Base-by-base conservation (phyloP, 495 filamentous ascomycete genomes). In the Aspergillus conjunctus region DNA sequence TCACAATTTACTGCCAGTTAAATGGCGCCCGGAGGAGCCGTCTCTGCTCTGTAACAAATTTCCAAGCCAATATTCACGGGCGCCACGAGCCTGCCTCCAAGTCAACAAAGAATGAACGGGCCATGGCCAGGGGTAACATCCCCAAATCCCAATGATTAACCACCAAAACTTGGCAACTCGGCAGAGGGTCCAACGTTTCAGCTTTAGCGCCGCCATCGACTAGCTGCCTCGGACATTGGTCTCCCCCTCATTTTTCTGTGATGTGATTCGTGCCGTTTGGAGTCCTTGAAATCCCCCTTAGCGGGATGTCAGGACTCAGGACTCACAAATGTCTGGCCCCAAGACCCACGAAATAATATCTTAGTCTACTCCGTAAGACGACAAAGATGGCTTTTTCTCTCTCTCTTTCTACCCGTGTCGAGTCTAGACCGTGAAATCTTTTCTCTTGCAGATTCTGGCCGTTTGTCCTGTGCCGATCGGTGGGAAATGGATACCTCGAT, bases 141-240 rank as follows among this genome's bases (percentile, higher is more conserved):
- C 21, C 49, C 14, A 34, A 5, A 41, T 11, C 1, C 21, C 49
- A 56, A 45, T 53, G 65, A 67, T 64, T 62, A 62, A 67, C 61
- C 59, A 49, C 62, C 61, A 64, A 68, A 63, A 68, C 66, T 68
- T 68, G 62, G 66, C 66, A 63, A 63, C 54, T 61, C 62, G 59
- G 62, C 56, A 63, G 53, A 51, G 22, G 44, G 30, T 48, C 63
- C 62, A 63, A 60, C 48, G 66, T 68, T 68, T 68, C 66, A 68
- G 21, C 34, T 62, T 54, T 17, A 31, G 56, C 37, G 14, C 32
- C 26, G 15, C 52, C 52, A 43, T 15, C 52, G 14, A 21, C 52
- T 6, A 18, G 26, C 44, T 18, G 6, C n/a, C n/a, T 52, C 62
- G 52, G 56, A 63, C 51, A 65, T 58, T 65, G 51, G 57, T 32